Conservation (phyloP, 2,329 filamentous ascomycete species). For the Claviceps sp. region DNA sequence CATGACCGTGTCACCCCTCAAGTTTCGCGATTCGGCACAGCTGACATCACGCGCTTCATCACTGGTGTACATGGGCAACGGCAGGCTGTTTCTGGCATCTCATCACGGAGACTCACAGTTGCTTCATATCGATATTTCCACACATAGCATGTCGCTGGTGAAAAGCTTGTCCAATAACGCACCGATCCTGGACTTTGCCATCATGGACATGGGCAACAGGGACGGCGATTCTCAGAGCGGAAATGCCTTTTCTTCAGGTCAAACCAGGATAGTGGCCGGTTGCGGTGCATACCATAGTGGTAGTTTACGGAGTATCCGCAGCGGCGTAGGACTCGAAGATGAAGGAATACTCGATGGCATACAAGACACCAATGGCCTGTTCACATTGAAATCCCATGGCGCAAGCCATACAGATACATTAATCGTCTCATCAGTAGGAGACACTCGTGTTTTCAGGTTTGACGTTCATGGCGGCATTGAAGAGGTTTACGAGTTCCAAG, state of each 20-base stretch:
- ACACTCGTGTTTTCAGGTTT: conserved; percentile 76
- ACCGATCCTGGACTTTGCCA: conserved; percentile 81
- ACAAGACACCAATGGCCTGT: conserved; percentile 58
- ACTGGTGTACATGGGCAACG: conserved; percentile 63
- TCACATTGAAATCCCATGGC: conserved; percentile 45
- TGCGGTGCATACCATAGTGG: conserved; percentile 86
- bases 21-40: conserved; percentile 13
- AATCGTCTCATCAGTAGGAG: conserved; percentile 66
- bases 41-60: conserved; percentile 61
- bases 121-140: conserved; percentile 39
- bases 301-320: conserved; percentile 77
- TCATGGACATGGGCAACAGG: conserved; percentile 91
- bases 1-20: conserved; percentile 48
- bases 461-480: conserved; percentile 64
- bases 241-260: conserved; percentile 88
- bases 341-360: conserved; percentile 72
- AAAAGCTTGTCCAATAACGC: conserved; percentile 68
- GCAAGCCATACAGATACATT: conserved; percentile 51
- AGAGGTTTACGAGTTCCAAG: conserved; percentile 65
- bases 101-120: conserved; percentile 89
- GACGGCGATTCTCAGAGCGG: conserved; percentile 60
- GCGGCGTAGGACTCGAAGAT: conserved; percentile 85
- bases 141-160: conserved; percentile 44
- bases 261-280: conserved; percentile 84
- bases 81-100: conserved; percentile 74